Evolutionary conservation across 2,329 filamentous ascomycete species (phyloP).

Genomic region (Xylaria sp.): DNA sequence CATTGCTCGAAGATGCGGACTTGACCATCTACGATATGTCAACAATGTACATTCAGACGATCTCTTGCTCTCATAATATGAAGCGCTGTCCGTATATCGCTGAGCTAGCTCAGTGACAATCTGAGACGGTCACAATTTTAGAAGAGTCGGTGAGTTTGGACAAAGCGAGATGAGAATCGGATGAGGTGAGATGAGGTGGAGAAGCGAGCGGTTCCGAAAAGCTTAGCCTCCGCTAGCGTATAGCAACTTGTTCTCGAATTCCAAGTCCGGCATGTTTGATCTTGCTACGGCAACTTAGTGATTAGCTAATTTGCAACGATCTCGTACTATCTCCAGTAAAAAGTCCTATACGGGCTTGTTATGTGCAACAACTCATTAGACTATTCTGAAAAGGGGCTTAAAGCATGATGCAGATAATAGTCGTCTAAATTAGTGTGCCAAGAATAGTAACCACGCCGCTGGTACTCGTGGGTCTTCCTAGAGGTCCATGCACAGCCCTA

Average conservation of each 20-base stretch:
- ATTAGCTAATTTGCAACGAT: not conserved
- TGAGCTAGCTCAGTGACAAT: no score
- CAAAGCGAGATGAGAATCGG: not conserved
- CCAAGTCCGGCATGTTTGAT: not conserved
- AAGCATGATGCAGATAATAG: not conserved
- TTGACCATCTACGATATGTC: no score
- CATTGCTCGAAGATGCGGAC: no score
- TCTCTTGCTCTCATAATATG: not conserved
- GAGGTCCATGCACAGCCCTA: not conserved
- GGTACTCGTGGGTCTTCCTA: not conserved
- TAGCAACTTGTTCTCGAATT: not conserved
- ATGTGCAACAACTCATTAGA: not conserved
- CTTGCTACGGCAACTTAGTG: not conserved
- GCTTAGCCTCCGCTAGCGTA: not conserved
- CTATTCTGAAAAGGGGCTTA: not conserved
- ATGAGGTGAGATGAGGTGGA: not conserved
- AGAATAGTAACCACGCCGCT: slow-evolving; percentile 18
- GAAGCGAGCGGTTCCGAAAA: not conserved
- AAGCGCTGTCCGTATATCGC: no score
- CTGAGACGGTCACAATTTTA: no score
- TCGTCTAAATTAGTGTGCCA: slow-evolving; percentile 3
- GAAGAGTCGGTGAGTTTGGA: not conserved
- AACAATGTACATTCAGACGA: not conserved
- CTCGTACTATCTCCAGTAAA: not conserved
- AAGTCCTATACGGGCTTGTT: not conserved